Evolutionary conservation across 768 basidiomycete genomes (phyloP).

Genomic region (Chalciporus piperatus): DNA sequence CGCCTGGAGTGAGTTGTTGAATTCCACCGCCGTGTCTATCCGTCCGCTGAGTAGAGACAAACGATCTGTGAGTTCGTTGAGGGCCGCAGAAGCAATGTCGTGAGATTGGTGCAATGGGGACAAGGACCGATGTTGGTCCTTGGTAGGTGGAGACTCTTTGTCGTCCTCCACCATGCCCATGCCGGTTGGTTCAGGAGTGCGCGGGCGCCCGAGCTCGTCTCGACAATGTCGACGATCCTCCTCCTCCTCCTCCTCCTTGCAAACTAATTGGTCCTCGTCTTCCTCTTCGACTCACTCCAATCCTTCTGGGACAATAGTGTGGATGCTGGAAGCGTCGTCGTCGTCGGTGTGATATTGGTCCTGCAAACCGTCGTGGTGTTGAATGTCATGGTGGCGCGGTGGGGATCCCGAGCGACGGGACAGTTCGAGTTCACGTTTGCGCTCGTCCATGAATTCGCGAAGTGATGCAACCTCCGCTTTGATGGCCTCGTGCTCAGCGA

Average conservation of each 20-base stretch:
- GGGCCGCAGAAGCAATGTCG: constrained; percentile 33
- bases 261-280: constrained; percentile 59
- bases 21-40: constrained; percentile 70
- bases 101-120: constrained; percentile 18
- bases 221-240: constrained; percentile 45
- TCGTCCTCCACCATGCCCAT: constrained; percentile 51
- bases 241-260: constrained; percentile 40
- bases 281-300: constrained; percentile 74
- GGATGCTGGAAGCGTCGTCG: constrained; percentile 69
- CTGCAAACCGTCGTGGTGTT: constrained; percentile 20
- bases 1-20: constrained; percentile 69
- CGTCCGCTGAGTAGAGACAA: constrained; percentile 64
- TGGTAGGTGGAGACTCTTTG: constrained; percentile 33
- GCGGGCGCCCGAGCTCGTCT: constrained; percentile 65
- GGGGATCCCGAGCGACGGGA: constrained; percentile 24
- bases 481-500: constrained; percentile 82
- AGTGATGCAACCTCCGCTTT: constrained; percentile 74
- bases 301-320: constrained; percentile 67
- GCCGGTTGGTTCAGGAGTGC: constrained; percentile 76
- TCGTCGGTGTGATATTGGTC: constrained; percentile 46
- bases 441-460: constrained; percentile 68
- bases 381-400: constrained; percentile 18
- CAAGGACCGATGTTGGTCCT: constrained; percentile 15
- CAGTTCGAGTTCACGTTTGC: constrained; percentile 47
- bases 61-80: constrained; percentile 60